Evolutionary conservation across 2,329 filamentous ascomycete species (phyloP).

Genomic region (Colletotrichum eremochloae): DNA sequence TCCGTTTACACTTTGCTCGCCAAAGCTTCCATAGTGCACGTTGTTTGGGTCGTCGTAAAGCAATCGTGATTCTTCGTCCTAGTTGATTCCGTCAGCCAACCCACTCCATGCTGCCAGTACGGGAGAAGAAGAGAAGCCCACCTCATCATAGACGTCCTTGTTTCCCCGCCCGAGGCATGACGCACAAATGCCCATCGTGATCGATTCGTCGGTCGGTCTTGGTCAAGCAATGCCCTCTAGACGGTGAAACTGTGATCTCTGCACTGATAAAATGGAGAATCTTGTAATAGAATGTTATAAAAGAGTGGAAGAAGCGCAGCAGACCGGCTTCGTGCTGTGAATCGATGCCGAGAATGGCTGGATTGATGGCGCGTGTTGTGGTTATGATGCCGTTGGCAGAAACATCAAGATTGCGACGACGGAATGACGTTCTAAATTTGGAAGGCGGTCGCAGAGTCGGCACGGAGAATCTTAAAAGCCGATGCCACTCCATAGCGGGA

Average conservation of each 20-base stretch:
- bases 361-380: slow-evolving; percentile 37
- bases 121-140: slow-evolving; percentile 48
- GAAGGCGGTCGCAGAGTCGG: slow-evolving; percentile 28
- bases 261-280: neutral
- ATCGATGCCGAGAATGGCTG: slow-evolving; percentile 24
- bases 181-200: slow-evolving; percentile 70
- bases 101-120: slow-evolving; percentile 9
- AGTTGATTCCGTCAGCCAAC: slow-evolving; percentile 19
- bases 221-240: slow-evolving; percentile 10
- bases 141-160: slow-evolving; percentile 68
- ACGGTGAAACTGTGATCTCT: neutral
- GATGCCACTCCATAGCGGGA: slow-evolving; percentile 34
- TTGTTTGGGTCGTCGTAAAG: slow-evolving; percentile 72
- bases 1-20: slow-evolving; percentile 65
- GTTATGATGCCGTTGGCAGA: slow-evolving; percentile 45
- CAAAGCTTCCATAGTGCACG: slow-evolving; percentile 74
- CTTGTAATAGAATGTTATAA: neutral
- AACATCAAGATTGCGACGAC: slow-evolving; percentile 37
- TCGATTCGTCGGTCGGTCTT: slow-evolving; percentile 19
- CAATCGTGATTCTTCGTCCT: slow-evolving; percentile 70
- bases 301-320: slow-evolving; percentile 35
- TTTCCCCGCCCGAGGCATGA: slow-evolving; percentile 70
- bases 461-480: slow-evolving; percentile 10
- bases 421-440: slow-evolving; percentile 32
- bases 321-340: slow-evolving; percentile 12